Conservation (phyloP, 495 filamentous ascomycete genomes). For the Staphylotrichum longicolle region DNA sequence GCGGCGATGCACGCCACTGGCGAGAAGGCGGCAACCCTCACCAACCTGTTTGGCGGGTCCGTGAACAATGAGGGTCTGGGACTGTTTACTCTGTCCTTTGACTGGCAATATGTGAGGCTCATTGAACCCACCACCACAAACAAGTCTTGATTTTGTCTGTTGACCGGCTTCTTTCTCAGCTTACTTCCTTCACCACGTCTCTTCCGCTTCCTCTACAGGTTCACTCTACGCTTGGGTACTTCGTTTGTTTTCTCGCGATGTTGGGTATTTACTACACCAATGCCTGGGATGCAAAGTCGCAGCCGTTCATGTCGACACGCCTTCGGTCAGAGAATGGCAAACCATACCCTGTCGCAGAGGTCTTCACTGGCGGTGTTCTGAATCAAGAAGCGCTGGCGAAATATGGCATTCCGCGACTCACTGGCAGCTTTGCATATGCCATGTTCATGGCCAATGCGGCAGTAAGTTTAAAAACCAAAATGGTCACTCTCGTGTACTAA, state of each 20-base stretch:
- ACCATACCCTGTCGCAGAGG: constrained; percentile 47
- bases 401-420: constrained; percentile 44
- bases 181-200: constrained; percentile 40
- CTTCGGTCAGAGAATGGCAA: constrained; percentile 37
- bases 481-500: not conserved
- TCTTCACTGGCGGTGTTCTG: constrained; percentile 41
- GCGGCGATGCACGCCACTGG: constrained; percentile 39
- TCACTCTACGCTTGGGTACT: constrained; percentile 37
- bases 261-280: constrained; percentile 50
- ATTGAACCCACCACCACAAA: constrained; percentile 19
- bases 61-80: constrained; percentile 52
- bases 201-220: constrained; percentile 24
- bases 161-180: constrained; percentile 6
- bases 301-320: constrained; percentile 52
- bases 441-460: constrained; percentile 48
- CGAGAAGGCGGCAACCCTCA: constrained; percentile 52
- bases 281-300: constrained; percentile 43
- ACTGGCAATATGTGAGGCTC: constrained; percentile 55
- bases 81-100: constrained; percentile 48
- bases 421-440: constrained; percentile 43
- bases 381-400: constrained; percentile 34
- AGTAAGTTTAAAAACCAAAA: constrained; percentile 20
- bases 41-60: constrained; percentile 57
- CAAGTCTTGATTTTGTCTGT: not conserved
- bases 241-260: constrained; percentile 44